phyloP scores from a whole-genome alignment of 176 grass and related monocot genomes.

The Alopecurus myosuroides region DNA sequence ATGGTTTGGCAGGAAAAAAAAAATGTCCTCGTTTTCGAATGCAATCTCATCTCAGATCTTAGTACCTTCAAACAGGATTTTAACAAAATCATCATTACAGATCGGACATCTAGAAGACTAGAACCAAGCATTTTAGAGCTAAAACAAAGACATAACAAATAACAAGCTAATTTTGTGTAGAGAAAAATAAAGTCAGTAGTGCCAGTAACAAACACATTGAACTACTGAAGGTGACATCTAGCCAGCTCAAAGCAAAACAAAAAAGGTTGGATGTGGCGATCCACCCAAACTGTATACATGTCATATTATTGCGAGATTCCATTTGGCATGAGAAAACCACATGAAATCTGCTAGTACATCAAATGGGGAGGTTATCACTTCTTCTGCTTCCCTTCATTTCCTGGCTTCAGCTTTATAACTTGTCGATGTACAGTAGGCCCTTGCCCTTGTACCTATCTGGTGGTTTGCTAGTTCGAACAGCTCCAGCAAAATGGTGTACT shows the following conservation, averaged over 20 bases:
- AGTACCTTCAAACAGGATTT: no score
- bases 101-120: not conserved
- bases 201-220: not conserved
- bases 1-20: no score
- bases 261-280: not conserved
- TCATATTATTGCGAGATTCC: conserved; percentile 12
- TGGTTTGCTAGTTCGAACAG: conserved; percentile 55
- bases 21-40: not conserved
- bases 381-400: conserved; percentile 24
- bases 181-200: not conserved
- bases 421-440: conserved; percentile 59
- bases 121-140: not conserved
- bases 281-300: not conserved
- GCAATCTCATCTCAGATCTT: not conserved
- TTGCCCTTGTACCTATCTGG: conserved; percentile 75
- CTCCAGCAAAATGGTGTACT: conserved; percentile 54
- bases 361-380: not conserved
- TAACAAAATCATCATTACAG: not conserved
- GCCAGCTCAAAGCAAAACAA: not conserved
- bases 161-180: not conserved
- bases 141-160: not conserved
- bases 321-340: not conserved
- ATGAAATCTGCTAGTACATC: not conserved
- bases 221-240: not conserved
- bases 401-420: conserved; percentile 59